Percentiles rank a stretch among this genome's conserved stretches.
These are phyloP conservation scores for Mentha longifolia DNA, from an alignment of 257 asterid genomes.

Conservation along the genomic window DNA sequence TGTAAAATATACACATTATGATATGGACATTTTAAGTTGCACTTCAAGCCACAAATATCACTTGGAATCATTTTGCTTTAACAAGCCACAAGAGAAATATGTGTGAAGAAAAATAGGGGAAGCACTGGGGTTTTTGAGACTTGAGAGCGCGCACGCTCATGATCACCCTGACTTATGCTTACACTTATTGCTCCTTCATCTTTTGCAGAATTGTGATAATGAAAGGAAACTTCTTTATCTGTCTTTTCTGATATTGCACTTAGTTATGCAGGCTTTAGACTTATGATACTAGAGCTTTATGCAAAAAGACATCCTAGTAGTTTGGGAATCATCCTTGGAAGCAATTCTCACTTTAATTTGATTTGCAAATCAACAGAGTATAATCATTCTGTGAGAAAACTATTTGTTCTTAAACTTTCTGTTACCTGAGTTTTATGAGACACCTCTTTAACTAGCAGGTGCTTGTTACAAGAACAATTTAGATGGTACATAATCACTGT, in stretches of 20 bases:
- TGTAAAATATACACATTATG: neutral
- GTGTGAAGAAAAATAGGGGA: neutral
- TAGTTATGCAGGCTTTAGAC: neutral
- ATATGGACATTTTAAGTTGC: neutral
- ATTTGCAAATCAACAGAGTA: neutral
- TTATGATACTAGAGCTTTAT: neutral
- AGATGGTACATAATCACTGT: neutral
- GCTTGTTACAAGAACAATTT: neutral
- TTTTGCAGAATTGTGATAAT: conserved; percentile 1
- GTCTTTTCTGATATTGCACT: neutral
- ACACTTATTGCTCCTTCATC: neutral
- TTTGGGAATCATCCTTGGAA: neutral
- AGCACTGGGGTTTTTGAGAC: neutral
- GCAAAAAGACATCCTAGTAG: neutral
- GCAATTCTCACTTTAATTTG: neutral
- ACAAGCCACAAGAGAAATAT: neutral
- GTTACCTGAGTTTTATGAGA: neutral
- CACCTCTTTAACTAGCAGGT: neutral
- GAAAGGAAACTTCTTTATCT: neutral
- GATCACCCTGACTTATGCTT: neutral
- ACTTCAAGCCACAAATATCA: neutral
- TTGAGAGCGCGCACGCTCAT: neutral
- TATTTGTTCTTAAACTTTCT: neutral
- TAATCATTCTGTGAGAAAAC: neutral
- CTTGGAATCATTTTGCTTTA: neutral